Conservation (phyloP, 805 yeast genomes). For the Alloascoidea africana region DNA sequence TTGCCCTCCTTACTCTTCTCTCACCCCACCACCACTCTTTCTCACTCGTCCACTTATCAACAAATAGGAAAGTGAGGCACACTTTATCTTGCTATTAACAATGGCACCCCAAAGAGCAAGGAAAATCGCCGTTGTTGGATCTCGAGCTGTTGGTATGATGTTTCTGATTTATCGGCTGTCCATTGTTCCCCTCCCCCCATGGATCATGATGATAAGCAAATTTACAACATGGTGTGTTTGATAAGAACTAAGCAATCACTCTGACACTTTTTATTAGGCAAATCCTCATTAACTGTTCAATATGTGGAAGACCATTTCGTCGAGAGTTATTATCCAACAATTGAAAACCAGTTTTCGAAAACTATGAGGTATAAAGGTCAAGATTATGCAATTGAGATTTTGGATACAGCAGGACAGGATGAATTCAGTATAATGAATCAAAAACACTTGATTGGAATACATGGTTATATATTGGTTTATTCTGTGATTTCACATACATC, state of each 20-base stretch:
- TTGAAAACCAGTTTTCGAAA: conserved; percentile 59
- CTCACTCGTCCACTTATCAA: no score
- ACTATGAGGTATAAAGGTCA: conserved; percentile 40
- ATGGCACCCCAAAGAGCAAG: conserved; percentile 28
- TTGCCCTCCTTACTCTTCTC: no score
- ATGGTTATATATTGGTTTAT: conserved; percentile 59
- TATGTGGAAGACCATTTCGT: conserved; percentile 64
- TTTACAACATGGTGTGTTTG: not conserved
- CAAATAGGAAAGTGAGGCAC: no score
- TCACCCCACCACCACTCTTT: no score
- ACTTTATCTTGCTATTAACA: no score
- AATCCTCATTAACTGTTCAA: conserved; percentile 58
- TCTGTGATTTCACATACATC: conserved; percentile 54
- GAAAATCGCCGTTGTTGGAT: conserved; percentile 63
- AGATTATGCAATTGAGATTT: conserved; percentile 53
- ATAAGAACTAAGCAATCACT: not conserved
- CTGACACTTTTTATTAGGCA: conserved; percentile 25
- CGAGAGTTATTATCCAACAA: conserved; percentile 69
- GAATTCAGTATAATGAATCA: conserved; percentile 59
- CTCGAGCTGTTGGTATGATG: conserved; percentile 52
- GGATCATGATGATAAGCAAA: not conserved
- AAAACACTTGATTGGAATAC: conserved; percentile 52
- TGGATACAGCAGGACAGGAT: conserved; percentile 80
- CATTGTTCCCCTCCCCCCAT: no score
- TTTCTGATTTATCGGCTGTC: no score